Conservation (phyloP, 2,329 filamentous ascomycete genomes). For the Claviceps africana region DNA sequence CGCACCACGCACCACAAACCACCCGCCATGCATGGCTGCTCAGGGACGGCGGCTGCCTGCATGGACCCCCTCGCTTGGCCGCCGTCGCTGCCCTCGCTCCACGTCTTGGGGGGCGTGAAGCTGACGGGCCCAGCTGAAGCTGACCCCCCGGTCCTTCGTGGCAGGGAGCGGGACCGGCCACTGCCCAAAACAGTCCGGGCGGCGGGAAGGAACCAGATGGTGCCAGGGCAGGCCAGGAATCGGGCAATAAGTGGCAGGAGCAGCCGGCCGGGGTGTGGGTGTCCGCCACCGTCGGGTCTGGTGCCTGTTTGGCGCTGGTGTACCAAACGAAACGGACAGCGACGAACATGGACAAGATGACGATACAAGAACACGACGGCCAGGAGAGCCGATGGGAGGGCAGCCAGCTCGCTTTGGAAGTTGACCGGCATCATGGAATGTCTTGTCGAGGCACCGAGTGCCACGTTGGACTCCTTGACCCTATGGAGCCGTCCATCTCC, state of each 20-base stretch:
- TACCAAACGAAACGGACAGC: not conserved
- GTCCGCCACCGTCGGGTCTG: not conserved
- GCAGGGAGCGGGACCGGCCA: not conserved
- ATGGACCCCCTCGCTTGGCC: not conserved
- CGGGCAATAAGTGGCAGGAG: not conserved
- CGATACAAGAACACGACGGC: not conserved
- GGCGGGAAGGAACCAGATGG: not conserved
- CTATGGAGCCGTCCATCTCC: not conserved
- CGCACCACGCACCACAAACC: no score
- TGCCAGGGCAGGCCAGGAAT: not conserved
- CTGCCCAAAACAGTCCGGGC: not conserved
- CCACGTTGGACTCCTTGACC: slow-evolving; percentile 3
- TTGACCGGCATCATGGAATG: not conserved
- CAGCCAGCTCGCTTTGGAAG: not conserved
- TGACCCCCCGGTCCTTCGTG: not conserved
- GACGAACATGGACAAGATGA: no score
- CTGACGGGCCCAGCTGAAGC: not conserved
- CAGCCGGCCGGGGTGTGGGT: not conserved
- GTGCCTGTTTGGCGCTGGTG: not conserved
- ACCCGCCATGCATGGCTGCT: not conserved
- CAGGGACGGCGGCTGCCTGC: not conserved
- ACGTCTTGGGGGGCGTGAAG: not conserved
- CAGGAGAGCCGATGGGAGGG: not conserved
- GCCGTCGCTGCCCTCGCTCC: not conserved
- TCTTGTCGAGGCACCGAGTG: not conserved